phyloP scores from a whole-genome alignment of 495 filamentous ascomycete species.

The Penicillium goetzii region DNA sequence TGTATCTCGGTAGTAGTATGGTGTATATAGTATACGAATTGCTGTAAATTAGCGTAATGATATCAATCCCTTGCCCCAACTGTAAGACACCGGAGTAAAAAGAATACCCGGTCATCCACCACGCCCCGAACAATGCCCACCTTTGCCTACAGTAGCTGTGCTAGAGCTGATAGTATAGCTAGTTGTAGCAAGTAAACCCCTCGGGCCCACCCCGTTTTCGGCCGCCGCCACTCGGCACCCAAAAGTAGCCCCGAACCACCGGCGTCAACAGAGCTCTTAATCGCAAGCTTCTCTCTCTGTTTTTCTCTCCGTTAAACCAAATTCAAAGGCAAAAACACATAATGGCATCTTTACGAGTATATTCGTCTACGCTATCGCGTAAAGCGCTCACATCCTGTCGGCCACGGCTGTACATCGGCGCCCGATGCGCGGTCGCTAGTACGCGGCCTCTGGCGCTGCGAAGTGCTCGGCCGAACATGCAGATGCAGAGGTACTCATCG shows the following conservation, averaged over 20 bases:
- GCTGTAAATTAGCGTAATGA: neutral
- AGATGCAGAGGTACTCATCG: slow-evolving; percentile 3
- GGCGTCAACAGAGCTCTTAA: slow-evolving; percentile 15
- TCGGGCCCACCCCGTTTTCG: neutral
- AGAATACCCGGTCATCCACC: neutral
- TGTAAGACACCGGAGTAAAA: neutral
- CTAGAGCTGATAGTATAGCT: neutral
- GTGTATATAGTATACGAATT: neutral
- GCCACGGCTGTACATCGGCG: slow-evolving; percentile 31
- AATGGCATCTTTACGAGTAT: slow-evolving; percentile 40
- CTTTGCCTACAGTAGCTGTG: neutral
- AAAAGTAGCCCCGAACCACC: slow-evolving; percentile 48
- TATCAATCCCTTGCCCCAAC: neutral
- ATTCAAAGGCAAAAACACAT: neutral
- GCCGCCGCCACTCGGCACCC: slow-evolving; percentile 36
- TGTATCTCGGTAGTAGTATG: neutral
- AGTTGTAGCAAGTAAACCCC: neutral
- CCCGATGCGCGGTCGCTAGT: slow-evolving; percentile 24
- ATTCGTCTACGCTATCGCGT: slow-evolving; percentile 34
- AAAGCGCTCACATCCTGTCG: slow-evolving; percentile 32
- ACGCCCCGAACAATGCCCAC: neutral
- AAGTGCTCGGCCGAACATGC: neutral
- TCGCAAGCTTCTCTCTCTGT: slow-evolving; percentile 13
- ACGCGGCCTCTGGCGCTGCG: neutral
- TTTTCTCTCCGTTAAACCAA: neutral